A percentile compares a stretch with the other conserved stretches of the same genome.
phyloP scores from a whole-genome alignment of 169 alveolate genomes.

The Plasmodium berghei region DNA sequence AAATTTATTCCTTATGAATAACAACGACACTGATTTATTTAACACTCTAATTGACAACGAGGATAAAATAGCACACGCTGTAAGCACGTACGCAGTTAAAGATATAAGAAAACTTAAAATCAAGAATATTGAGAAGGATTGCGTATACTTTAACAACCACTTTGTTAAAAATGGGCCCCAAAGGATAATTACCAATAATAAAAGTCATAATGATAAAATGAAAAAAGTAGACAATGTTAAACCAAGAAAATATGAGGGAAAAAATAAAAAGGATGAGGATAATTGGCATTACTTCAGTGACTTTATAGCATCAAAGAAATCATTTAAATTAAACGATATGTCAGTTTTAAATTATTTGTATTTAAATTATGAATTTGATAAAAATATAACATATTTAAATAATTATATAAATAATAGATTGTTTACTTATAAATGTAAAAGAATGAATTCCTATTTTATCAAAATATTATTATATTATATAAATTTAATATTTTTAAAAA shows the following conservation, averaged over 20 bases:
- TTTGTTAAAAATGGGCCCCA: neutral
- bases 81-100: conserved; percentile 1
- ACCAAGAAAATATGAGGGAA: neutral
- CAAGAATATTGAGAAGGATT: neutral
- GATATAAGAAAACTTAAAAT: conserved; percentile 29
- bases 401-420: conserved; percentile 60
- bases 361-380: conserved; percentile 64
- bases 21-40: conserved; percentile 58
- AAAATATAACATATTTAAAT: conserved; percentile 32
- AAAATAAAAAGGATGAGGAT: neutral
- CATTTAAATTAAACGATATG: conserved; percentile 44
- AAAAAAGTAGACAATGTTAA: neutral
- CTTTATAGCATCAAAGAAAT: neutral
- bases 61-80: neutral
- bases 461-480: conserved; percentile 69
- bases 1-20: conserved; percentile 53
- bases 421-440: conserved; percentile 39
- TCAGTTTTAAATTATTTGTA: conserved; percentile 63
- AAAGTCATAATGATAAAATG: neutral
- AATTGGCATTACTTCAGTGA: neutral
- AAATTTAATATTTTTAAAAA: conserved; percentile 44
- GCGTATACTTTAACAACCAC: neutral
- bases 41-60: conserved; percentile 25
- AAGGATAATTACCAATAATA: neutral
- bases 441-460: conserved; percentile 70